phyloP scores from a whole-genome alignment of 257 asterid genomes.

The Solanum ossicruentum region DNA sequence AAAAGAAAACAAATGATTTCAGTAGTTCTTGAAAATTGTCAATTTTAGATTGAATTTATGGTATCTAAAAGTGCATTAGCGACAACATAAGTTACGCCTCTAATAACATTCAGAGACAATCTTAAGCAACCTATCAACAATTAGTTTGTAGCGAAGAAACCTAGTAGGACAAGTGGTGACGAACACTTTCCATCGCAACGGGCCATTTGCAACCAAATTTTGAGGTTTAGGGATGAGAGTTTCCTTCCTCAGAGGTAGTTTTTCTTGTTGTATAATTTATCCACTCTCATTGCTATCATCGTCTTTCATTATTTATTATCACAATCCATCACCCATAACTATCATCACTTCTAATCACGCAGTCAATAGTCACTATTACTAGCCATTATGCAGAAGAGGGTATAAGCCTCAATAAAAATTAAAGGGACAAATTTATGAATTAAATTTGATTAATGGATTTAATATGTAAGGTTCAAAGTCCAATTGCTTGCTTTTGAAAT shows the following conservation, averaged over 20 bases:
- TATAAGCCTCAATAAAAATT: too few species aligned
- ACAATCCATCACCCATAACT: background rate
- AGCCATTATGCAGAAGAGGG: background rate
- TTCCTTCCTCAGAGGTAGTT: background rate
- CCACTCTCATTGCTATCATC: background rate
- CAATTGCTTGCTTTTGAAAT: background rate
- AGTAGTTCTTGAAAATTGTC: background rate
- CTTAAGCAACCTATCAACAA: too few species aligned
- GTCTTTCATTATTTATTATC: background rate
- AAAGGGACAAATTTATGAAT: background rate
- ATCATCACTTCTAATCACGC: background rate
- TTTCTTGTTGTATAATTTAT: background rate
- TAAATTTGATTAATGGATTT: background rate
- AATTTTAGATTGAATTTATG: too few species aligned
- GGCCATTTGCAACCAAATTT: background rate
- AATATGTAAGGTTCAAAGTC: background rate
- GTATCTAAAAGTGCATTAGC: background rate
- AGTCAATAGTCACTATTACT: background rate
- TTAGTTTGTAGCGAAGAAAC: too few species aligned
- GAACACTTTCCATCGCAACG: too few species aligned
- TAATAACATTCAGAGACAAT: too few species aligned
- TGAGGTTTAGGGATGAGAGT: background rate
- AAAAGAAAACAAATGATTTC: too few species aligned
- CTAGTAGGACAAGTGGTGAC: too few species aligned
- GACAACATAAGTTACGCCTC: too few species aligned